A percentile compares a stretch with the other conserved stretches of the same genome.
These are phyloP conservation scores for Terfezia boudieri DNA, from an alignment of 495 filamentous ascomycete species.

Conservation along the genomic window DNA sequence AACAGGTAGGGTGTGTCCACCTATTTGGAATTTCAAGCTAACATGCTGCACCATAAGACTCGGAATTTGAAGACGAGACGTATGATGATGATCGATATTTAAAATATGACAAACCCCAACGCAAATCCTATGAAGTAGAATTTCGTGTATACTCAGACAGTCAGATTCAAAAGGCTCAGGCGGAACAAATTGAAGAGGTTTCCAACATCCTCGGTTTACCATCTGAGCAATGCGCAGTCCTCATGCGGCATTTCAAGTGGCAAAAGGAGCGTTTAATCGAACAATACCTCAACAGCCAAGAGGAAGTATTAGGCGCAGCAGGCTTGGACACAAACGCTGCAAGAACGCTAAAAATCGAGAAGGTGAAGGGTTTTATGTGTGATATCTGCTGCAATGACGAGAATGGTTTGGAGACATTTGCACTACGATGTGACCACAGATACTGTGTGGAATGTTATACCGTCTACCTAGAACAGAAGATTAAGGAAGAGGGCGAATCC, in stretches of 20 bases:
- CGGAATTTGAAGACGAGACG: slow-evolving; percentile 24
- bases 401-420: slow-evolving; percentile 58
- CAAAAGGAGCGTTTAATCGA: slow-evolving; percentile 90
- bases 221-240: slow-evolving; percentile 68
- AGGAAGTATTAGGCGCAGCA: slow-evolving; percentile 59
- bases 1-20: slow-evolving; percentile 32
- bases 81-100: slow-evolving; percentile 48
- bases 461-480: slow-evolving; percentile 78
- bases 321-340: slow-evolving; percentile 48
- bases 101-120: slow-evolving; percentile 53
- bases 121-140: slow-evolving; percentile 61
- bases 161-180: slow-evolving; percentile 65
- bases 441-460: slow-evolving; percentile 86
- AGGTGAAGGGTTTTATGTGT: slow-evolving; percentile 58
- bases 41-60: slow-evolving; percentile 9
- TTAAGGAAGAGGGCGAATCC: slow-evolving; percentile 82
- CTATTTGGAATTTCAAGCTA: slow-evolving; percentile 1
- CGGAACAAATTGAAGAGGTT: slow-evolving; percentile 66
- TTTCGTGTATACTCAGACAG: slow-evolving; percentile 56
- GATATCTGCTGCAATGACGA: slow-evolving; percentile 93
- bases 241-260: slow-evolving; percentile 75
- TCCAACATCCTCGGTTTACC: slow-evolving; percentile 68
- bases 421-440: slow-evolving; percentile 89
- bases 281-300: slow-evolving; percentile 70
- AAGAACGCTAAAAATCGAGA: slow-evolving; percentile 41